phyloP scores from a whole-genome alignment of 2,329 filamentous ascomycete species.

The Kalmusia sp. region DNA sequence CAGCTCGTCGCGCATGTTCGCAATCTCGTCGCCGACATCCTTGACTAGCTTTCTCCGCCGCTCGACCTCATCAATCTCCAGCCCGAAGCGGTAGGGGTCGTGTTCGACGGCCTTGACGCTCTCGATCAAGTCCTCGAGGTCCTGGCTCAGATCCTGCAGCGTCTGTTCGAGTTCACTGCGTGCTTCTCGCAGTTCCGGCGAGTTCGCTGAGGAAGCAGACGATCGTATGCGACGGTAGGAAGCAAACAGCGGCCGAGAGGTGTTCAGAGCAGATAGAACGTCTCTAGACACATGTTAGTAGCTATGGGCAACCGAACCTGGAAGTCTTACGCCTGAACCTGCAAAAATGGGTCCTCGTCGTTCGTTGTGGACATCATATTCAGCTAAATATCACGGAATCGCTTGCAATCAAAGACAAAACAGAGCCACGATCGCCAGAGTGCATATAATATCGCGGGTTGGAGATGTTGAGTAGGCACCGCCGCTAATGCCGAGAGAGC shows the following conservation, averaged over 20 bases:
- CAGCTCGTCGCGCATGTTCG: constrained; percentile 87
- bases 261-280: constrained; percentile 81
- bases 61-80: constrained; percentile 81
- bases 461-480: background rate
- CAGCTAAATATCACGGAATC: constrained; percentile 14
- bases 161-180: constrained; percentile 80
- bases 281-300: constrained; percentile 67
- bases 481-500: constrained; percentile 11
- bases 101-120: constrained; percentile 87
- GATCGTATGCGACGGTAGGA: constrained; percentile 97
- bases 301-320: constrained; percentile 11
- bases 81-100: constrained; percentile 84
- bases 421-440: constrained; percentile 12
- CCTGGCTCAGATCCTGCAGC: constrained; percentile 75
- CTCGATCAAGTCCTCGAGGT: constrained; percentile 86
- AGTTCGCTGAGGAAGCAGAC: constrained; percentile 72
- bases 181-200: constrained; percentile 67
- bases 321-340: constrained; percentile 54
- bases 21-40: constrained; percentile 87
- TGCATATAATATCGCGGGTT: constrained; percentile 1
- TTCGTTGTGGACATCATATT: constrained; percentile 47
- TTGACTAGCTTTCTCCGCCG: constrained; percentile 82
- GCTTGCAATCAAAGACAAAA: constrained; percentile 10
- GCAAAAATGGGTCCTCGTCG: constrained; percentile 58
- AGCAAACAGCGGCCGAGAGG: constrained; percentile 84